phyloP scores from a whole-genome alignment of 73 alveolate genomes.

The Tetrahymena borealis region DNA sequence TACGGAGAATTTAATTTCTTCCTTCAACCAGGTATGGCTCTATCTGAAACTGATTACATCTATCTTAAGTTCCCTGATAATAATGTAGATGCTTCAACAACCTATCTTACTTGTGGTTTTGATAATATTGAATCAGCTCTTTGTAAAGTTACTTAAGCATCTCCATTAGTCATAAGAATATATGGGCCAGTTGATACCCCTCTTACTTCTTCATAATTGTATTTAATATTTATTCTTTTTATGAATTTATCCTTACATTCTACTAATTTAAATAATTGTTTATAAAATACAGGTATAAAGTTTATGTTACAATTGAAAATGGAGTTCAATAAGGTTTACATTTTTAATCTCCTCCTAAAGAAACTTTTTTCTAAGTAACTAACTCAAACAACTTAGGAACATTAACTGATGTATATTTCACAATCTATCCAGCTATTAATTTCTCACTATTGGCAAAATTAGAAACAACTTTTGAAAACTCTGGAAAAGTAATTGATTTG shows the following conservation, averaged over 20 bases:
- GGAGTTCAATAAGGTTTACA: constrained; percentile 3
- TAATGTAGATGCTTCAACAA: neutral
- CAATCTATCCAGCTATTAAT: neutral
- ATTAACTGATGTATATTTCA: neutral
- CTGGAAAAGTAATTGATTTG: neutral
- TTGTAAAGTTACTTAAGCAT: neutral
- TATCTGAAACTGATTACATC: neutral
- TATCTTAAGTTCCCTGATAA: neutral
- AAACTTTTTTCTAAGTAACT: neutral
- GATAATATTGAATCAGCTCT: neutral
- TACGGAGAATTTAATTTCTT: neutral
- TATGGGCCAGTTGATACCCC: neutral
- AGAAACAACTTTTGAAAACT: neutral
- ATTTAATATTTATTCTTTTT: too few species aligned
- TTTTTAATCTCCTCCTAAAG: neutral
- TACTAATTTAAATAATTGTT: too few species aligned
- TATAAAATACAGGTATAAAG: neutral
- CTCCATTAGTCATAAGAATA: neutral
- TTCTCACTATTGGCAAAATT: neutral
- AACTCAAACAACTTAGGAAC: constrained; percentile 9
- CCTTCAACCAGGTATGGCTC: neutral
- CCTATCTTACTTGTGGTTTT: neutral
- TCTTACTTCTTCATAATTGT: neutral
- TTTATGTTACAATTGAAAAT: neutral
- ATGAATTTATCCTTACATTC: too few species aligned